Evolutionary conservation across 352 stramenopile genomes (phyloP), one percentile per base, ranked within the genome.

Genomic region (Phytophthora uliginosa): DNA sequence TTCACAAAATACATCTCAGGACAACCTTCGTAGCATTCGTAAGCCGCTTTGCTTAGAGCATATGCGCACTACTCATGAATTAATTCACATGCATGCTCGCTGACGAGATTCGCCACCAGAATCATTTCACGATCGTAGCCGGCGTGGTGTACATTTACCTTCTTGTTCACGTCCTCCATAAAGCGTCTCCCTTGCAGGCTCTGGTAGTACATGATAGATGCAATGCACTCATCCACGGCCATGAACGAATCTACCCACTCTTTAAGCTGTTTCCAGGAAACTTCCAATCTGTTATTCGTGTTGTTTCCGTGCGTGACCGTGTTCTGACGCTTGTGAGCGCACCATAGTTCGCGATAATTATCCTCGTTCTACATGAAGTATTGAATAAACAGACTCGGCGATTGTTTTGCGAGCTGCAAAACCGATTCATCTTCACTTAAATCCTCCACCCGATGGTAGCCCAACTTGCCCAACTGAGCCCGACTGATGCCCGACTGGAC

Each of bases 211-310:
- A 52, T 66, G 22, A 66, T 59, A 4, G 20, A 59, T 13, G 48
- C 59, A 59, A 59, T 66, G 34, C 48, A 66, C 20, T 66, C 40
- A 17, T 59, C 51, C 6, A 72, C 36, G n/a, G 70, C 67, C 55
- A 73, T 72, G 42, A 75, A 75, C 0, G 47, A 50, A 20, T 68
- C 54, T 0, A 71, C 59, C 3, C 45, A 31, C 2, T 70, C 59
- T 50, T 80, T 26, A 26, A 26, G 24, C 24, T 2, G 24, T 26
- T 26, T 71, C 26, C 67, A 42, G 8, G 34, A n/a, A 75, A 60
- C 56, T 73, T 73, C 69, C 69, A 73, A n/a, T 54, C 61, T 36
- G 56, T 76, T 81, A 42, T 74, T 80, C 0, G 68, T 74, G 53
- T 76, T 62, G 45, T 69, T 80, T 0, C 52, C 59, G 1, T 69